phyloP scores from a whole-genome alignment of 2,329 filamentous ascomycete genomes.

The Leptographium wingfieldii region DNA sequence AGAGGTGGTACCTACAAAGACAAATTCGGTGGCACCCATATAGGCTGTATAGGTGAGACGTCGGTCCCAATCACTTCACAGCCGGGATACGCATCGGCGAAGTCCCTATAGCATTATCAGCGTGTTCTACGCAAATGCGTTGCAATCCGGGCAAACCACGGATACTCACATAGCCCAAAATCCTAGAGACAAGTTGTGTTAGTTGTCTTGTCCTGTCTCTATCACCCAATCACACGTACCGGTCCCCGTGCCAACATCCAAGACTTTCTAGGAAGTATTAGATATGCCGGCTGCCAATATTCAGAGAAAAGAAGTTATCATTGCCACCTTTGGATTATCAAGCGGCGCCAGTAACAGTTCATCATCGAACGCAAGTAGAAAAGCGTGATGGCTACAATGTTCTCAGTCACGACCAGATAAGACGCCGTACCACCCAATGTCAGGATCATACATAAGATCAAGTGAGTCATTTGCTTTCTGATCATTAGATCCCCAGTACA shows the following conservation, averaged over 20 bases:
- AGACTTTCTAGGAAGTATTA: not conserved
- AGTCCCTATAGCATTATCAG: not conserved
- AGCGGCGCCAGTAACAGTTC: not conserved
- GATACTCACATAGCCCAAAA: not conserved
- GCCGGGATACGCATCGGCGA: not conserved
- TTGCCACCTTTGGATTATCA: not conserved
- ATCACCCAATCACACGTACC: not conserved
- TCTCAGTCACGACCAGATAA: not conserved
- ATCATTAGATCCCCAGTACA: not conserved
- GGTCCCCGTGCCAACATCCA: not conserved
- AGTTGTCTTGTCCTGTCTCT: too few relatives aligned
- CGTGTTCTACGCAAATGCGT: not conserved
- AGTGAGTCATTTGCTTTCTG: not conserved
- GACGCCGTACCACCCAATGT: too few relatives aligned
- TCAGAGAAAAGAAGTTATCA: not conserved
- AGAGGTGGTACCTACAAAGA: not conserved
- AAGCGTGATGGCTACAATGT: not conserved
- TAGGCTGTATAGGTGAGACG: not conserved
- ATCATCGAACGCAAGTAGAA: not conserved
- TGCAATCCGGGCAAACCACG: too few relatives aligned
- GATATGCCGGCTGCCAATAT: not conserved
- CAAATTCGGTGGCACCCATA: constrained; percentile 23
- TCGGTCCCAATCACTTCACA: not conserved
- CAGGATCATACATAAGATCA: not conserved
- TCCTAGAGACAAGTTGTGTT: too few relatives aligned